Base-by-base conservation (phyloP, 805 yeast species). In the Naumovozyma dairenensis region DNA sequence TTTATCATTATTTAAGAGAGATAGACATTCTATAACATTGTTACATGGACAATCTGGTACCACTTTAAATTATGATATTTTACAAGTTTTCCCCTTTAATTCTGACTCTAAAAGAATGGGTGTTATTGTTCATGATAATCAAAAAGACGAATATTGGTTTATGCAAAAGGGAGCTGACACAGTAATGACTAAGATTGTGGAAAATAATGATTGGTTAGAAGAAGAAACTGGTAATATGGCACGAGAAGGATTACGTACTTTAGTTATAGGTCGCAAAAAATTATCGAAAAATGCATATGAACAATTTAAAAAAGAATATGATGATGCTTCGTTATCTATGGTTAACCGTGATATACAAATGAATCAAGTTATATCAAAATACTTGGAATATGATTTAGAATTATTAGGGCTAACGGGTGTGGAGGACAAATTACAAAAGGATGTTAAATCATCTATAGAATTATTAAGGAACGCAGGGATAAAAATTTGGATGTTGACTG, bases 171-270 rank as follows among this genome's bases (percentile, higher is more conserved):
- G 99, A 42, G 99, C 99, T 3, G 99, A 92, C 56, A 77, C 94
- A 0, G 96, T 86, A 5, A 92, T 92, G 96, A 59, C 72, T 12
- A 69, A 65, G 16, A 82, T 89, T 40, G 97, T 92, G 9, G 80
- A 75, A 45, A 70, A 70, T 25, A 86, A 79, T 53, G 97, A 89
- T 54, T 92, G 99, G 99, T 62, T 92, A 17, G 98, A 93, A 38
- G 99, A 92, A 61, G 99, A 92, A 58, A 85, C 95, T 0, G 79
- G 86, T 14, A 92, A 92, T 49, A 86, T 92, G 96, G 97, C 98
- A 1, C 76, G 98, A 41, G 99, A 92, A 62, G 99, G 99, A 13
- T 67, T 92, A 42, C 74, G 99, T 52, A 92, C 99, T 0, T 69
- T 92, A 46, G 98, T 92, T 2, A 76, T 92, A 44, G 97, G 87